Base-by-base conservation (phyloP, 164 flowering plant species). In the Aristolochia fimbriata region DNA sequence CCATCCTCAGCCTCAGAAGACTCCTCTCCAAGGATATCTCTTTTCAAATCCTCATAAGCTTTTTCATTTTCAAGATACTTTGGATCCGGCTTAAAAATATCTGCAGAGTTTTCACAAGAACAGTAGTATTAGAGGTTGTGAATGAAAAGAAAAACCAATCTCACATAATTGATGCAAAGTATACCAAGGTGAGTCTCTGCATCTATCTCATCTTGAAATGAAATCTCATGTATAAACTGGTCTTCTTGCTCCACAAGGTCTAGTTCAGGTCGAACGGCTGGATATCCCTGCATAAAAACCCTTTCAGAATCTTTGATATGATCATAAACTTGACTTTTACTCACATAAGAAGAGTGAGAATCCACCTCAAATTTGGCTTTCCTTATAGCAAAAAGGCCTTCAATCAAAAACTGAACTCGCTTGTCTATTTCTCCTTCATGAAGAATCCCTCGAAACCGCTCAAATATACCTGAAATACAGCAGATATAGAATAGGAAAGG, bases 341-440 rank as follows among this genome's bases (percentile, higher is more conserved):
- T 52, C 30, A 21, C 23, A 23, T 4, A 9, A 52, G 0, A 21
- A 21, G 22, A 21, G 24, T 48, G 37, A 49, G 11, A 67, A 20
- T 20, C 30, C 62, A 90, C 97, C 94, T 87, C 89, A 76, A 93
- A 93, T 65, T 93, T 93, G 12, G 96, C 91, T 73, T 87, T 93
- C 58, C 99, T 73, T 48, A 83, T 73, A n/a, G 97, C 99, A 80
- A 91, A 91, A 14, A 93, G 80, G 50, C 93, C 96, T 81, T 94
- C 99, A 64, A 94, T 94, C 73, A 94, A 72, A 71, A 81, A 94
- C 55, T 91, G 97, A 37, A 94, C 97, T 12, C 97, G 60, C 51
- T 88, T 94, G 63, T 94, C 99, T 50, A 94, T 91, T 71, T 91
- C 89, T 59, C 97, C 99, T 75, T 93, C 99, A 70, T 94, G 96